These are phyloP conservation scores for Liquidambar formosana DNA, from an alignment of 164 flowering plant species.

Conservation along the genomic window DNA sequence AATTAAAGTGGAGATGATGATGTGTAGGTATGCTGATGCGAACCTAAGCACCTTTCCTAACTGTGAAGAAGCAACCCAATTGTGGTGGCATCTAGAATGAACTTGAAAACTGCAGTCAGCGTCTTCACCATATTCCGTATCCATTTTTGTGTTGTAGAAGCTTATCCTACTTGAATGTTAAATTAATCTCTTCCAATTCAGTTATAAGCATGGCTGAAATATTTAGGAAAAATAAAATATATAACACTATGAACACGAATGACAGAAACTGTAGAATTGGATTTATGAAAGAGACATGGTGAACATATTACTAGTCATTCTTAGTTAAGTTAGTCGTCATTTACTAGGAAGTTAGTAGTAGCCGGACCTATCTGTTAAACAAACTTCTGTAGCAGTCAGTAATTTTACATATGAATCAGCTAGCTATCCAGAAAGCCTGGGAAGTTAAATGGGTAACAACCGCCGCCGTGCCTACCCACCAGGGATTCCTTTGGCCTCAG, in stretches of 20 bases:
- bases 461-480: background rate
- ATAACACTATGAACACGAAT: background rate
- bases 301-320: too few species aligned
- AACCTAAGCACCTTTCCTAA: conserved; percentile 50
- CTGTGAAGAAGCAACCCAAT: conserved; percentile 32
- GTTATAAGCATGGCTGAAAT: background rate
- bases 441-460: background rate
- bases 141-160: conserved; percentile 22
- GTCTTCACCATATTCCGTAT: conserved; percentile 54
- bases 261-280: too few species aligned
- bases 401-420: background rate
- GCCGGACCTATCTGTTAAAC: too few species aligned
- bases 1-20: conserved; percentile 40
- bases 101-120: conserved; percentile 66
- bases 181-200: background rate
- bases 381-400: background rate
- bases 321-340: too few species aligned
- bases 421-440: background rate
- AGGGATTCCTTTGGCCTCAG: background rate
- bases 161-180: conserved; percentile 35
- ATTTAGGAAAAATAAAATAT: background rate
- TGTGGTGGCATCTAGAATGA: conserved; percentile 54
- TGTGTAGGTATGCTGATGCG: conserved; percentile 39
- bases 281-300: too few species aligned
- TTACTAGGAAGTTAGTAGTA: too few species aligned